Conservation (phyloP, 2,329 filamentous ascomycete genomes). For the Fusarium continuum region DNA sequence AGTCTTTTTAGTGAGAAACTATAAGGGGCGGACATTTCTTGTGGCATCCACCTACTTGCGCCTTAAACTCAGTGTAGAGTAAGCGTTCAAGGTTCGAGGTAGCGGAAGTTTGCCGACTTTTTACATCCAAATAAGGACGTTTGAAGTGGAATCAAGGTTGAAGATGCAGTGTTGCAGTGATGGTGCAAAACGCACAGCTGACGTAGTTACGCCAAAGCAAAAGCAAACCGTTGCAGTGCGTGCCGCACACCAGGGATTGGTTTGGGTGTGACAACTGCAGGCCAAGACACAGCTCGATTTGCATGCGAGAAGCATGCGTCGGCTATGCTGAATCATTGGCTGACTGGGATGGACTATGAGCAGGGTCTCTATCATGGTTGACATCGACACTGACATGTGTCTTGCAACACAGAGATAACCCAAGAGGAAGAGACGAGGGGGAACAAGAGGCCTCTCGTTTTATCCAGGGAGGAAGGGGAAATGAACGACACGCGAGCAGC, state of each 20-base stretch:
- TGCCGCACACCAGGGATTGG: conserved; percentile 25
- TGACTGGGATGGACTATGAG: neutral
- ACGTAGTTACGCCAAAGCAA: conserved; percentile 17
- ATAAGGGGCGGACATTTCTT: too few species aligned
- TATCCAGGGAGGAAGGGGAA: conserved; percentile 13
- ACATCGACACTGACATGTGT: too few species aligned
- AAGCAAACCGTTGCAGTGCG: conserved; percentile 23
- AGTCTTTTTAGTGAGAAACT: too few species aligned
- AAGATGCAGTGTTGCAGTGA: conserved; percentile 13
- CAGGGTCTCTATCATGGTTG: conserved; percentile 12
- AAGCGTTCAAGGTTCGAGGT: neutral
- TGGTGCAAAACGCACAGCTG: conserved; percentile 22
- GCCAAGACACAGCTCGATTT: conserved; percentile 39
- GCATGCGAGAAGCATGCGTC: conserved; percentile 36
- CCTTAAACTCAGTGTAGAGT: neutral
- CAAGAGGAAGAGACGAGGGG: conserved; percentile 7
- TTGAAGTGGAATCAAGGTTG: conserved; percentile 31
- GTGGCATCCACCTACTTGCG: too few species aligned
- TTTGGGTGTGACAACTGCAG: conserved; percentile 34
- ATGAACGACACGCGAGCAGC: conserved; percentile 26
- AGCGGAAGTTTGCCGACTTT: conserved; percentile 16
- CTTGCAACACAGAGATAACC: neutral
- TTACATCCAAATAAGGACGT: neutral
- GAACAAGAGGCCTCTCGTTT: conserved; percentile 29
- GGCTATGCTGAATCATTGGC: conserved; percentile 34